Conservation (phyloP, 495 filamentous ascomycete species). For the Thermothielavioides terrestris region DNA sequence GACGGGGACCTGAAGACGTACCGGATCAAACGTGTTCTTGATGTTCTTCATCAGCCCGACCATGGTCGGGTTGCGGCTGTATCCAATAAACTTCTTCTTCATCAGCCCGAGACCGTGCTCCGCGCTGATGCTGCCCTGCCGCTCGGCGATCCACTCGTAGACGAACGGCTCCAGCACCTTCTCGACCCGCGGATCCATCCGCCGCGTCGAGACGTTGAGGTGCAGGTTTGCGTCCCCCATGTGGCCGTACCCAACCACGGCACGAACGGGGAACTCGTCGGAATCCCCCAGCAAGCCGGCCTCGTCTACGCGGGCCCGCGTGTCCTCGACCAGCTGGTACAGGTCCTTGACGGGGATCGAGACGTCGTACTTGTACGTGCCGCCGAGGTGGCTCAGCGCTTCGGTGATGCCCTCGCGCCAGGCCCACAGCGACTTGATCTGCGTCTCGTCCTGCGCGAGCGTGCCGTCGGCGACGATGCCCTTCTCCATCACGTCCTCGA, state of each 20-base stretch:
- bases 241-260: slow-evolving; percentile 92
- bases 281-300: slow-evolving; percentile 70
- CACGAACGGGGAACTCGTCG: slow-evolving; percentile 71
- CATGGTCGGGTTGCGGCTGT: slow-evolving; percentile 81
- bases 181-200: slow-evolving; percentile 84
- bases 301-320: slow-evolving; percentile 55
- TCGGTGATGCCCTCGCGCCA: slow-evolving; percentile 94
- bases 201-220: slow-evolving; percentile 72
- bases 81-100: slow-evolving; percentile 90
- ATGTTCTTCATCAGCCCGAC: slow-evolving; percentile 86
- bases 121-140: slow-evolving; percentile 86
- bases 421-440: slow-evolving; percentile 74
- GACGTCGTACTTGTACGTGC: slow-evolving; percentile 96
- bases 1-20: slow-evolving; percentile 39
- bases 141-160: slow-evolving; percentile 88
- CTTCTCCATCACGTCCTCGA: slow-evolving; percentile 82
- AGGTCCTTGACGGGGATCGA: slow-evolving; percentile 86
- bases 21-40: slow-evolving; percentile 85
- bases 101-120: slow-evolving; percentile 91
- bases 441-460: slow-evolving; percentile 84
- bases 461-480: slow-evolving; percentile 82
- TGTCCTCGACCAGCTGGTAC: slow-evolving; percentile 82
- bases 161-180: slow-evolving; percentile 86
- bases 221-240: slow-evolving; percentile 97
- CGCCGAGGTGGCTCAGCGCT: slow-evolving; percentile 78